Conservation (phyloP, 805 yeast species). For the Diddensiella transvaalensis region DNA sequence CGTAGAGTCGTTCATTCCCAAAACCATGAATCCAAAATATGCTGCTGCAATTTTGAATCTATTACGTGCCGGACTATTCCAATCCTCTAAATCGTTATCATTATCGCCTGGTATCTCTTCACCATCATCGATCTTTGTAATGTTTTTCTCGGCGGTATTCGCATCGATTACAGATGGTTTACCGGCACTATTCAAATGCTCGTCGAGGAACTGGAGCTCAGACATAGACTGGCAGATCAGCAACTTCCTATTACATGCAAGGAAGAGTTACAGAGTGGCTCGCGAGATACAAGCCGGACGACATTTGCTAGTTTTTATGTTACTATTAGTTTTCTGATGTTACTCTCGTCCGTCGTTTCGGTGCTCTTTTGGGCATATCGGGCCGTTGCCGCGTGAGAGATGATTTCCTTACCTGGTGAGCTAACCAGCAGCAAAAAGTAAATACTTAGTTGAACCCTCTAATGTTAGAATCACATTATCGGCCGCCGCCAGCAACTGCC, state of each 20-base stretch:
- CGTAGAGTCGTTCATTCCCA: constrained; percentile 59
- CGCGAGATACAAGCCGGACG: no score
- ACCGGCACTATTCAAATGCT: not conserved
- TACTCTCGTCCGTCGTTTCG: not conserved
- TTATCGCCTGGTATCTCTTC: not conserved
- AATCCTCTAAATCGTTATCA: constrained; percentile 4
- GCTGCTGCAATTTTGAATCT: constrained; percentile 15
- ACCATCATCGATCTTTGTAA: not conserved
- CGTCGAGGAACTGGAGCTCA: no score
- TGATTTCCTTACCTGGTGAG: no score
- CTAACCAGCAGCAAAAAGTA: no score
- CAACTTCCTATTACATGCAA: not conserved
- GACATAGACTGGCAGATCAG: not conserved
- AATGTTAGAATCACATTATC: no score
- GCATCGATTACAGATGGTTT: not conserved
- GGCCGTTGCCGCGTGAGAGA: not conserved
- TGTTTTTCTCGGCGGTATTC: no score
- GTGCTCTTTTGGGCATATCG: not conserved
- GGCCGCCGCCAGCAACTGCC: no score
- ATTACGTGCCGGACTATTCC: constrained; percentile 18
- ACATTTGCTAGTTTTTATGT: no score
- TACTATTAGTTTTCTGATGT: no score
- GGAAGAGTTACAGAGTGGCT: not conserved
- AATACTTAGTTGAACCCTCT: no score
- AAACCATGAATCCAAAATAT: constrained; percentile 36